Percentiles rank a stretch among this genome's conserved stretches.
These are phyloP conservation scores for Pythium sp. DNA, from an alignment of 352 stramenopile species.

Conservation along the genomic window DNA sequence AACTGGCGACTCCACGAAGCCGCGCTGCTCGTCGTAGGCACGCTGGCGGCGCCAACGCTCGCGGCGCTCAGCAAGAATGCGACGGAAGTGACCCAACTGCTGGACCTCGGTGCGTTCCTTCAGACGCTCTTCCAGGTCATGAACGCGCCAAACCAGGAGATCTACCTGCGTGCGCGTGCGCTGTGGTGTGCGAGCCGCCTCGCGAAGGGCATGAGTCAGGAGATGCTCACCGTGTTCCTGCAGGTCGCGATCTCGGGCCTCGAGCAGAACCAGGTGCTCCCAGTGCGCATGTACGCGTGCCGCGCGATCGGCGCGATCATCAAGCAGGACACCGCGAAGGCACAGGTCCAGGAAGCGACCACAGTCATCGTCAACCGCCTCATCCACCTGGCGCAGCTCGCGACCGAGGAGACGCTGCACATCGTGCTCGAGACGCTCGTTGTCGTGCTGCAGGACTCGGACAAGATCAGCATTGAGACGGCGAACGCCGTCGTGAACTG, in stretches of 20 bases:
- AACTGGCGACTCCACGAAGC: constrained; percentile 79
- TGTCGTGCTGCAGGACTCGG: constrained; percentile 62
- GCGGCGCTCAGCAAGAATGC: constrained; percentile 54
- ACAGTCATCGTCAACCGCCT: constrained; percentile 56
- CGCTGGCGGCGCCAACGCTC: constrained; percentile 54
- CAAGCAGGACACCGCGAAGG: constrained; percentile 55
- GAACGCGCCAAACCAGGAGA: constrained; percentile 57
- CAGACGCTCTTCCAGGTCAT: constrained; percentile 79
- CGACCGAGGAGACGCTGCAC: constrained; percentile 71
- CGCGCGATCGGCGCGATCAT: constrained; percentile 72
- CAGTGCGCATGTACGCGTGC: constrained; percentile 77
- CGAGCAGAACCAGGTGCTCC: constrained; percentile 65
- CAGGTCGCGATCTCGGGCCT: constrained; percentile 72
- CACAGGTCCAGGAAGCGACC: constrained; percentile 48
- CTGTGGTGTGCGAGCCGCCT: constrained; percentile 81
- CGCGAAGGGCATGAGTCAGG: constrained; percentile 60
- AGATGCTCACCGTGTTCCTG: constrained; percentile 72
- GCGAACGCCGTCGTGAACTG: constrained; percentile 46
- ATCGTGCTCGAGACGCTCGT: constrained; percentile 78
- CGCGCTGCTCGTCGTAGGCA: constrained; percentile 67
- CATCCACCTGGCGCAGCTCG: constrained; percentile 50
- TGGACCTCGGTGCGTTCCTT: constrained; percentile 65
- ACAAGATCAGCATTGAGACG: constrained; percentile 31
- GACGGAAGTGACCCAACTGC: constrained; percentile 37
- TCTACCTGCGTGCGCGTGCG: constrained; percentile 73